Base-by-base conservation (phyloP, 768 basidiomycete genomes). In the Rhodotorula babjevae region DNA sequence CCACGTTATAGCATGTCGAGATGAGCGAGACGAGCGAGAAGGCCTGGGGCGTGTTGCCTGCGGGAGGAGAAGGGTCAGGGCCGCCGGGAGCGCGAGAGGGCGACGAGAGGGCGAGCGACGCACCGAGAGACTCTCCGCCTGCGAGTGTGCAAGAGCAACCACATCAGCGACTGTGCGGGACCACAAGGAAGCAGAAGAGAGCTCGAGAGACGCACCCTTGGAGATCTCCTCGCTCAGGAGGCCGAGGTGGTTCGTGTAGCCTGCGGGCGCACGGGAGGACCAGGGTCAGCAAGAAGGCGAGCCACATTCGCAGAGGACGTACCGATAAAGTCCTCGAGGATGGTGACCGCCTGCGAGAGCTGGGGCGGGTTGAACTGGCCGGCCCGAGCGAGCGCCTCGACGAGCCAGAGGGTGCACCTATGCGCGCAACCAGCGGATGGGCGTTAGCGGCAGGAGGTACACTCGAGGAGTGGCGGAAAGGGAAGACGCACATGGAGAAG, bases 341-440 rank as follows among this genome's bases (percentile, higher is more conserved):
- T 93, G 25, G 49, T 44, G 21, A 90, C 84, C 10, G 93, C 88
- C 64, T 85, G 86, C 23, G 82, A 82, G 23, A 95, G 82, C 75
- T 93, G 84, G 14, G 84, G 75, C 61, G 82, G 84, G 76, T 95
- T 90, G 71, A 85, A 91, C 69, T 90, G 86, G 1, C 93, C 93
- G 0, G 90, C 93, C 18, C 94, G 86, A 0, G 92, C 91, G 72
- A 98, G 82, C 0, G 93, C 93, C 77, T 97, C 93, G 56, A 95
- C 83, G 29, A 76, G 69, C 80, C 80, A 81, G 8, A 82, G 77
- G 0, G 82, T 80, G 63, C 92, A 93, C 57, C 96, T 82, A n/a
- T n/a, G 72, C 91, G 42, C 8, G 47, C 47, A 21, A 19, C 7
- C 2, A 21, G 9, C 4, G 36, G 36, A 36, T 4, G 5, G 36